Evolutionary conservation across 495 filamentous ascomycete genomes (phyloP).

Genomic region (Penicillium macrosclerotiorum): DNA sequence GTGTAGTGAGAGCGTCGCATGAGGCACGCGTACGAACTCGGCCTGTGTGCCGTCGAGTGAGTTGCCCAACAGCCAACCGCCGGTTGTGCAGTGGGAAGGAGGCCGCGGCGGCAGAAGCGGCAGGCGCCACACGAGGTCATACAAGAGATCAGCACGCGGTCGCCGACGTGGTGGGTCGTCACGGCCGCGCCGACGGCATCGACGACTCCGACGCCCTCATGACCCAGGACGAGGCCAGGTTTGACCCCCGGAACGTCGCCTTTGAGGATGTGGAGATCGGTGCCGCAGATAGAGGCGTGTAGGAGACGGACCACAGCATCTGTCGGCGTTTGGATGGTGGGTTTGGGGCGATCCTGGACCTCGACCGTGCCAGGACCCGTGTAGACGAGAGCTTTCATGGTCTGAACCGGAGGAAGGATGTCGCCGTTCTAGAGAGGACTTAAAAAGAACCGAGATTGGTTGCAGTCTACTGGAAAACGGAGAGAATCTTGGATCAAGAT

Average conservation of each 20-base stretch:
- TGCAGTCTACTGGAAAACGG: not conserved
- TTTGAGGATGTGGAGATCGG: constrained; percentile 76
- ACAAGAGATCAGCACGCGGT: constrained; percentile 43
- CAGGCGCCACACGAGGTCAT: constrained; percentile 42
- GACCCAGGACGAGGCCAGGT: constrained; percentile 76
- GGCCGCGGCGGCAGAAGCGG: constrained; percentile 33
- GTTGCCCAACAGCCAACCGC: constrained; percentile 43
- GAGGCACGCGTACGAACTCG: constrained; percentile 48
- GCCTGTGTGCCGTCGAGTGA: constrained; percentile 50
- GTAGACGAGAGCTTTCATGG: constrained; percentile 44
- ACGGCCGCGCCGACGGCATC: constrained; percentile 64
- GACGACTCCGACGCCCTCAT: constrained; percentile 81
- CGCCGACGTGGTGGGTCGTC: constrained; percentile 40
- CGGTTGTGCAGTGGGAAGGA: constrained; percentile 39
- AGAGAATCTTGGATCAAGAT: too few species aligned
- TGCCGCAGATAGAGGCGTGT: constrained; percentile 77
- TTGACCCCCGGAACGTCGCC: constrained; percentile 63
- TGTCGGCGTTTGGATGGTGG: constrained; percentile 61
- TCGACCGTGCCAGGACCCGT: constrained; percentile 17
- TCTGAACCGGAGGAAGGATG: not conserved
- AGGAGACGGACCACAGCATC: constrained; percentile 81
- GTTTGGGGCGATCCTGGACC: constrained; percentile 57
- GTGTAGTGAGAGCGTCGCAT: constrained; percentile 43
- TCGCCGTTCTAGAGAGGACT: not conserved
- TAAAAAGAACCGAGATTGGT: not conserved